These are phyloP conservation scores for Suhomyces vadensis DNA, from an alignment of 805 yeast species.

Conservation along the genomic window DNA sequence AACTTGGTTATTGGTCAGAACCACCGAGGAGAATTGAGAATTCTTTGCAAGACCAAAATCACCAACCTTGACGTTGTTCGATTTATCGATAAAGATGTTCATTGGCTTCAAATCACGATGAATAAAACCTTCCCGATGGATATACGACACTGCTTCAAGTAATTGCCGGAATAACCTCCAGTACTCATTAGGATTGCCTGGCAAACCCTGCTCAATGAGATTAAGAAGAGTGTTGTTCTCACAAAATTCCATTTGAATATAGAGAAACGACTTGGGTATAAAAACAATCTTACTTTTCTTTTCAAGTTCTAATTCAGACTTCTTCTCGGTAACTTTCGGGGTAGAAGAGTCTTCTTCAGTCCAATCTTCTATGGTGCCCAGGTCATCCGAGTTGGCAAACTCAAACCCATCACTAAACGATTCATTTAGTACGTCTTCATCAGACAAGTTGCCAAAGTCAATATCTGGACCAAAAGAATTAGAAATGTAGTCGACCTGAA, in stretches of 20 bases:
- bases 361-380: conserved; percentile 5
- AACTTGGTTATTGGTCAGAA: conserved; percentile 43
- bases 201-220: conserved; percentile 72
- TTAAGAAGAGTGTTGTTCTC: conserved; percentile 89
- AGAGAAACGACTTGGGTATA: conserved; percentile 61
- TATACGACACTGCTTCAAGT: conserved; percentile 84
- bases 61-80: conserved; percentile 88
- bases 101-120: conserved; percentile 95
- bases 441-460: conserved; percentile 48
- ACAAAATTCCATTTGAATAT: conserved; percentile 98
- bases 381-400: conserved; percentile 30
- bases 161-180: conserved; percentile 90
- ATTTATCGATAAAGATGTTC: conserved; percentile 91
- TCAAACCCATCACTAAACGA: conserved; percentile 28
- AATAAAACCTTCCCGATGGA: conserved; percentile 90
- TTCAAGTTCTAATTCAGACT: not conserved
- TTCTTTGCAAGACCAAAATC: conserved; percentile 97
- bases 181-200: conserved; percentile 70
- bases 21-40: conserved; percentile 53
- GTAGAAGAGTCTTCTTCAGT: conserved; percentile 3
- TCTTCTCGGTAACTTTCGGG: not conserved
- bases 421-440: conserved; percentile 30
- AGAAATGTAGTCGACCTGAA: conserved; percentile 67
- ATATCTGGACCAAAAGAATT: conserved; percentile 59
- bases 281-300: not conserved